phyloP scores from a whole-genome alignment of 1,139 yeast species.

The Blastobotrys raffinosifermentans region DNA sequence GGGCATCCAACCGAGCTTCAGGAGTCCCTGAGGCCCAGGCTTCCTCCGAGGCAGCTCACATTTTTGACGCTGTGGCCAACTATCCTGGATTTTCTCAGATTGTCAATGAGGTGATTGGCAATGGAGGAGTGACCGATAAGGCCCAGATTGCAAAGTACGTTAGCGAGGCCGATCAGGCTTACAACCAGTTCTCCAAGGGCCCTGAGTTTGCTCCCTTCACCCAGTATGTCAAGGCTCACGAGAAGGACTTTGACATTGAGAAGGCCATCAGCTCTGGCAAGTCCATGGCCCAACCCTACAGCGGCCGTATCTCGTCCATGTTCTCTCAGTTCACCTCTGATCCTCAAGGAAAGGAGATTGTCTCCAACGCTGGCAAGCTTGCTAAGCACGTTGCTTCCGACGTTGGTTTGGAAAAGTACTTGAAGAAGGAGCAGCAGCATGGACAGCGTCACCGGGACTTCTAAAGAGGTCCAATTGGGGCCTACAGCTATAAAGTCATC shows the following conservation, averaged over 20 bases:
- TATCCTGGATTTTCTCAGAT: conserved; percentile 19
- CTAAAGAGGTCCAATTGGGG: no score
- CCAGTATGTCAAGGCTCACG: conserved; percentile 19
- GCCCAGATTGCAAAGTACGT: conserved; percentile 12
- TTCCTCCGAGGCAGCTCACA: conserved; percentile 22
- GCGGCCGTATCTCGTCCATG: conserved; percentile 3
- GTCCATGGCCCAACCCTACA: conserved; percentile 7
- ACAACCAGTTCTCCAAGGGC: conserved; percentile 18
- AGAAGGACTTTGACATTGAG: conserved; percentile 20
- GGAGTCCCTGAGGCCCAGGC: conserved; percentile 20
- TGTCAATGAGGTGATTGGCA: conserved; percentile 15
- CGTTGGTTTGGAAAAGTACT: conserved; percentile 14
- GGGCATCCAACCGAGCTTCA: conserved; percentile 11
- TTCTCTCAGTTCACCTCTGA: conserved; percentile 9
- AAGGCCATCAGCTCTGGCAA: conserved; percentile 10
- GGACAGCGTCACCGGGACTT: no score
- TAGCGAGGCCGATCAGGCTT: conserved; percentile 18
- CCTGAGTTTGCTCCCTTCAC: conserved; percentile 22
- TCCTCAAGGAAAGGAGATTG: conserved; percentile 17
- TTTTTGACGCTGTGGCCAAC: conserved; percentile 17
- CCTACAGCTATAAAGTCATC: no score
- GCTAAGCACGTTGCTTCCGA: conserved; percentile 22
- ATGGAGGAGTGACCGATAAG: conserved; percentile 10
- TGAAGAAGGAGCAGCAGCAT: no score
- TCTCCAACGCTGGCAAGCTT: conserved; percentile 16